Conservation (phyloP, 352 stramenopile species). For the Globisporangium spiculum region DNA sequence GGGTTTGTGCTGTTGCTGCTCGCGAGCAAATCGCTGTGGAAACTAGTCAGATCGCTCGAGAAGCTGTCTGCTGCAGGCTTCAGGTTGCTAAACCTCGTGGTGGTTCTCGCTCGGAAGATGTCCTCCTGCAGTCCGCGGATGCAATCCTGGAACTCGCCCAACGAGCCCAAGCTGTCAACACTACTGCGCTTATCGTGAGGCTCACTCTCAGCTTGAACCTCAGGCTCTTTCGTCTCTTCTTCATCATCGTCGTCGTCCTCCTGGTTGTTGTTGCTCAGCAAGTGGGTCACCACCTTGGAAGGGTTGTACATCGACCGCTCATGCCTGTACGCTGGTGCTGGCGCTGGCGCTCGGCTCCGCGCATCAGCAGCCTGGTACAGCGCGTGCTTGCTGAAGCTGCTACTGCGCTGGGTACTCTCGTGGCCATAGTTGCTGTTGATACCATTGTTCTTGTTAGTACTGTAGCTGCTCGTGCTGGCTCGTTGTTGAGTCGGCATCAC, state of each 20-base stretch:
- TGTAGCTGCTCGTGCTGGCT: not conserved
- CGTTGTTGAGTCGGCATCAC: not conserved
- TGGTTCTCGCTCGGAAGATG: slow-evolving; percentile 32
- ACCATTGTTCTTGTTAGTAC: not conserved
- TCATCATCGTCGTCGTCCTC: slow-evolving; percentile 5
- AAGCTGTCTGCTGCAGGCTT: slow-evolving; percentile 7
- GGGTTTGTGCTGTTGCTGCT: not conserved
- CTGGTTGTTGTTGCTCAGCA: slow-evolving; percentile 9
- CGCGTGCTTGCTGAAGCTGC: not conserved
- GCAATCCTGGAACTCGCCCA: slow-evolving; percentile 40
- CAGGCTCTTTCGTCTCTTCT: not conserved
- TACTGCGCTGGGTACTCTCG: not conserved
- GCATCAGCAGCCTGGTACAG: not conserved
- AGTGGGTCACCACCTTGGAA: slow-evolving; percentile 14
- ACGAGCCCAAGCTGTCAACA: slow-evolving; percentile 20
- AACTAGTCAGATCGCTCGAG: slow-evolving; percentile 11
- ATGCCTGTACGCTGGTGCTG: not conserved
- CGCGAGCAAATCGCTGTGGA: slow-evolving; percentile 11
- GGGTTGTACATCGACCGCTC: slow-evolving; percentile 14
- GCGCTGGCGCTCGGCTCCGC: not conserved
- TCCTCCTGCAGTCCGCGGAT: slow-evolving; percentile 59
- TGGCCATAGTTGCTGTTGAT: not conserved
- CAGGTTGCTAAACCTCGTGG: slow-evolving; percentile 16
- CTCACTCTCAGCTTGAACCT: not conserved
- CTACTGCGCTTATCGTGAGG: slow-evolving; percentile 17